Base-by-base conservation (phyloP, 805 yeast genomes). In the Saccharomyces paradoxus region DNA sequence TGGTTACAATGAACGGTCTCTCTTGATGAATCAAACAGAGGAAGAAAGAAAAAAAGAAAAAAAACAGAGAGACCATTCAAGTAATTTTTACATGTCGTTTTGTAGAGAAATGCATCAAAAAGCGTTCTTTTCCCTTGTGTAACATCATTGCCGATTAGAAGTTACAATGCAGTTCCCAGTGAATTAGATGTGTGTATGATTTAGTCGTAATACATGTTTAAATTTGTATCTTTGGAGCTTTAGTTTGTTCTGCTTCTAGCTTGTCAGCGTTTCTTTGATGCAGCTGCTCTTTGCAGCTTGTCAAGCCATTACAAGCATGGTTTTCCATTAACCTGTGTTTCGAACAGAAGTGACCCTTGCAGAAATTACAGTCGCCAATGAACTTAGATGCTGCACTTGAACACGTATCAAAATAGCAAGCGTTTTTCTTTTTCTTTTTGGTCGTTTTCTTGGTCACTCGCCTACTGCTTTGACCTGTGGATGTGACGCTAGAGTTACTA, bases 321-420 rank as follows among this genome's bases (percentile, higher is more conserved):
- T 84, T 89, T 71, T 89, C 97, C 72, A 90, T 76, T 54, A 89
- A 75, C 54, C 97, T 79, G 73, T 89, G 97, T 64, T 86, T 86
- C 31, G 92, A 85, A 71, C 97, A 89, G 70, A 82, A 89, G 64
- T 84, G 86, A 48, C 96, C 95, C 50, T 81, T 81, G 70, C 97
- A 89, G 66, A 84, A 86, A 53, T 83, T 79, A 70, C 97, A 89
- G 68, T 85, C 90, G 50, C 97, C 97, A 48, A 88, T 80, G 50
- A 80, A 78, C 26, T 82, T 74, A 51, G 79, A 70, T 0, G 91
- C 88, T 12, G 81, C 74, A n/a, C 85, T 77, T 22, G 78, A 74
- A 71, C 96, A 89, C 29, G 74, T 64, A 31, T 70, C 71, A 68
- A 81, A 82, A 24, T 83, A 73, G 69, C 83, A 79, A 26, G 76